These are phyloP conservation scores for Effrenium voratum DNA, from an alignment of 73 alveolate genomes.

Conservation along the genomic window DNA sequence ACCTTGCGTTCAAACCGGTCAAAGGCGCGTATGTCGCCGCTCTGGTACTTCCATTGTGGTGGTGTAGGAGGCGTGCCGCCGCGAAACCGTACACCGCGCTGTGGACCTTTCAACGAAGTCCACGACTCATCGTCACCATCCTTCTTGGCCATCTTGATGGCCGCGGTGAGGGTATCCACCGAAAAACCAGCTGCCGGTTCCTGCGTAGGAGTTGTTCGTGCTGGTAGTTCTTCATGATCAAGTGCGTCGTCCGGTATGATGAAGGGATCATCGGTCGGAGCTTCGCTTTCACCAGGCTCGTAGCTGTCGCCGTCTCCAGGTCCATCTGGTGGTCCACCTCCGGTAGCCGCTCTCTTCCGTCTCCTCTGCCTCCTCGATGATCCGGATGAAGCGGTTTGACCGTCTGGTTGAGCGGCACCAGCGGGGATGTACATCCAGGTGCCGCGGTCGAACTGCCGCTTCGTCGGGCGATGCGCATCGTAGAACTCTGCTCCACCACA, in stretches of 20 bases:
- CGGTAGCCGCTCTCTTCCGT: too few species aligned
- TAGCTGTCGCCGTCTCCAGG: background rate
- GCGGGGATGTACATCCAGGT: too few species aligned
- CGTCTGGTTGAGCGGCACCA: too few species aligned
- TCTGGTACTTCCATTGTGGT: background rate
- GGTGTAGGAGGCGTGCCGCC: background rate
- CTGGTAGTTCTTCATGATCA: background rate
- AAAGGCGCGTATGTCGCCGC: background rate
- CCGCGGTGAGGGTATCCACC: too few species aligned
- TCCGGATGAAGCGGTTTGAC: too few species aligned
- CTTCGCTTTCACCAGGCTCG: background rate
- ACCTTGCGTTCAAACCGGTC: background rate
- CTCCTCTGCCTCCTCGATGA: background rate
- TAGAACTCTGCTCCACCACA: too few species aligned
- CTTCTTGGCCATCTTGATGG: too few species aligned
- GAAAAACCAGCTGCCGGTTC: background rate
- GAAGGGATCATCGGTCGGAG: background rate
- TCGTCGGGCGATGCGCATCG: too few species aligned
- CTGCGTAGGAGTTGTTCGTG: background rate
- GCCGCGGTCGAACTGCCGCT: too few species aligned
- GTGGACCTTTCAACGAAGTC: background rate
- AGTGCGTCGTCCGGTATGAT: background rate
- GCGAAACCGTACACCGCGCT: background rate
- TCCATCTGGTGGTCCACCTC: background rate
- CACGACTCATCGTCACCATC: background rate